Evolutionary conservation across 2,329 filamentous ascomycete genomes (phyloP), one percentile per base, ranked within the genome.

Genomic region (Pseudocercospora crystallina): DNA sequence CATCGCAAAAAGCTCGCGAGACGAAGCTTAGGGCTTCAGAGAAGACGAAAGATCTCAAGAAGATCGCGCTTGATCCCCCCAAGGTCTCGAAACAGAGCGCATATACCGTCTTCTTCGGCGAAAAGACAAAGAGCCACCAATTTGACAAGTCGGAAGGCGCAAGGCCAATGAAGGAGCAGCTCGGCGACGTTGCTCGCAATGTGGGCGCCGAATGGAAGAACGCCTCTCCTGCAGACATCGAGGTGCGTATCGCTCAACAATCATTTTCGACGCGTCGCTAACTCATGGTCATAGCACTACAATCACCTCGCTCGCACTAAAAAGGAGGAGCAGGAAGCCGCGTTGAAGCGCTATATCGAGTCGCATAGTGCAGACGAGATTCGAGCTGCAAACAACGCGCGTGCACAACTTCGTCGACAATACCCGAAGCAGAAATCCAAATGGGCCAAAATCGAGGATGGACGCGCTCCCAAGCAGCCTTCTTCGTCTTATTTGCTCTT

Each of bases 311-410:
- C 77, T 43, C 73, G 73, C 48, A 62, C 76, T 51, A 76, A 74
- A 57, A 75, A 65, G 14, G 72, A 69, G 35, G 67, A 71, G 11
- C 76, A 76, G 43, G 58, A 65, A 14, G 68, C 69, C 14, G 71
- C 70, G 11, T 78, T 77, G 62, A 70, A 77, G 29, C 63, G 73
- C 51, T 87, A 81, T 80, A 65, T 87, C 14, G 65, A 76, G 30
- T 69, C 66, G 2, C 68, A 83, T 61, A 80, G 80, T 1, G 76
- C 80, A 8, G 70, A 79, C 5, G 65, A 84, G 61, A 85, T 87
- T 59, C 71, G 71, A 39, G 51, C 72, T 2, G 84, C 84, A 49
- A 87, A 87, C 65, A 62, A 57, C 9, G 84, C 84, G 9, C 80
- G 84, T 33, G 51, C 34, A 1, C 9, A 37, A 4, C 59, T 79